Base-by-base conservation (phyloP, 2,329 filamentous ascomycete species). In the Diaporthe sp. region DNA sequence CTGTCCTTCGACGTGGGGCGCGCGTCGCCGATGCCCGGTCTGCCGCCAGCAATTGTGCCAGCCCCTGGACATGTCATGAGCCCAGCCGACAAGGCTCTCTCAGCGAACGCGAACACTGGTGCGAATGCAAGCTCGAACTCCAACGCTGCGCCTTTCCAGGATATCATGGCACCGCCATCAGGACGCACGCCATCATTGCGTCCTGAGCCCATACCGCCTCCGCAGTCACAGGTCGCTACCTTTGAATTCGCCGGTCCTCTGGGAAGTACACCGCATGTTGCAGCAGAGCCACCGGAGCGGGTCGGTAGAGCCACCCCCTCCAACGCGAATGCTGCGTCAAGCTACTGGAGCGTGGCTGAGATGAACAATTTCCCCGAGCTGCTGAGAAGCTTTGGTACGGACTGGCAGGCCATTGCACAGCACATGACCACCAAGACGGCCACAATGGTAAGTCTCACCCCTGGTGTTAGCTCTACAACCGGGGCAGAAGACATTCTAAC, bases 341-440 rank as follows among this genome's bases (percentile, higher is more conserved):
- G 94, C 83, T 97, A 97, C 83, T 97, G 94, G 94, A 96, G 94
- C 80, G 94, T 96, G 31, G 93, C 93, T 1, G 94, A 97, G 84
- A 89, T 93, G 73, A 93, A 89, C 63, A 94, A 96, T 80, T 97
- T 97, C 83, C 92, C 93, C 49, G 90, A 88, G 74, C 88, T 95
- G 75, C 87, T 97, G 63, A 89, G 88, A 70, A 90, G 94, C 73
- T 96, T 95, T 85, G 94, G 94, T 75, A 95, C 93, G 22, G 94
- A 97, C 82, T 97, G 94, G 91, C 86, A 87, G 67, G 90, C 90
- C 6, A 96, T 96, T 83, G 93, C 94, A 55, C 88, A 88, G 71
- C 92, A 95, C 80, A 95, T 97, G 93, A 92, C 93, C 68, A 95
- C 94, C 6, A 96, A 96, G 85, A 96, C 94, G 25, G 90, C 93